Base-by-base conservation (phyloP, 768 basidiomycete species). In the Cyathus striatus region DNA sequence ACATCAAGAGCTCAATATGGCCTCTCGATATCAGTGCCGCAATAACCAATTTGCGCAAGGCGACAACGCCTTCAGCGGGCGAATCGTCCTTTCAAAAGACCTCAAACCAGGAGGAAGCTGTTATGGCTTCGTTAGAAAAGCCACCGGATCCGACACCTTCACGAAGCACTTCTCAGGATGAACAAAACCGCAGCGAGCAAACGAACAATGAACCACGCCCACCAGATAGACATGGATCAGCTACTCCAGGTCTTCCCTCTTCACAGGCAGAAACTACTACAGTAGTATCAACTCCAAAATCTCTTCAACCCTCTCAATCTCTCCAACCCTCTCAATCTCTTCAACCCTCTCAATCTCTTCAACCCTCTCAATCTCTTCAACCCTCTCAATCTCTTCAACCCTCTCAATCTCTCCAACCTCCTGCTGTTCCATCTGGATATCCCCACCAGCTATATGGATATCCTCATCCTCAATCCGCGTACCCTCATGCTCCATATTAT, bases 401-500 rank as follows among this genome's bases (percentile, higher is more conserved):
- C 17, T 20, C 57, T 17, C 45, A 51, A 22, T 38, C 57, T 17
- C 37, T 40, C 13, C 43, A 47, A 36, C 40, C 45, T 36, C n/a
- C 42, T 13, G 14, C 39, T 13, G 10, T 43, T 3, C 42, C 45
- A 20, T 42, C 59, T 30, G 59, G 62, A 7, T 78, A 79, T 49
- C 71, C 78, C 26, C 73, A 76, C 43, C 73, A 76, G 26, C 72
- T 78, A 0, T 84, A 81, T 50, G 74, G 69, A 3, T 79, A 74
- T 51, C 57, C 68, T 23, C 60, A 62, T 38, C 55, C 65, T 26
- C 77, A 75, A 45, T 58, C 76, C 24, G 66, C 78, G 6, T 85
- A 86, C 56, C 80, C 83, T 0, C 84, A 85, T 47, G 61, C 78
- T 0, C 78, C 86, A 0, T 86, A 86, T 56, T 86, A 85, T 54